Evolutionary conservation across 1,139 yeast genomes (phyloP), one percentile per base, ranked within the genome.

Genomic region (Sugiyamaella neomexicana): DNA sequence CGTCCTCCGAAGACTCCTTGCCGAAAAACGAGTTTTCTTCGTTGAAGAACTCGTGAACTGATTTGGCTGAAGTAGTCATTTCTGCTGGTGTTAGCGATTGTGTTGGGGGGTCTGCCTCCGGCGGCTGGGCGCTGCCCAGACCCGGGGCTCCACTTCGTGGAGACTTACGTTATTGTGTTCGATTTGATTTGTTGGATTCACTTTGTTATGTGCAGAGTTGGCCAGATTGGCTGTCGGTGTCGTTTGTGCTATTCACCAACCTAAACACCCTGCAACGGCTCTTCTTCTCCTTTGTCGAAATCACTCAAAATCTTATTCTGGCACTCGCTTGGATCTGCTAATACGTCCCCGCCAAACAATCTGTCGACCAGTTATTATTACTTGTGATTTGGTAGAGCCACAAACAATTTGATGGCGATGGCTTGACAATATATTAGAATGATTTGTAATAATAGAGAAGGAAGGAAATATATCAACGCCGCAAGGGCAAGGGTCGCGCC

Each of bases 41-140:
- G 39, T 57, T 55, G 58, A 55, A 50, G 36, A 57, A 57, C 37
- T 54, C 60, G 16, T 53, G 58, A 12, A 56, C 47, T 6, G 55
- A 48, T 36, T 55, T 57, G 13, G 57, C 58, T 5, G 60, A 49
- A 10, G 59, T 48, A 29, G 58, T 43, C 58, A 55, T 55, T 20
- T 20, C 25, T 20, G 25, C 25, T 3, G 5, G 5, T 5, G 25
- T 20, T 20, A 20, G 25, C 25, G 5, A 20, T 20, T 5, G 25
- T 20, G 25, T 5, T 20, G 25, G 25, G 5, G 25, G 25, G 3
- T 3, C 16, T 13, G 36, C 36, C 36, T 31, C 36, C 36, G 36
- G 36, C 36, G 36, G 36, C 36, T 31, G 36, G 36, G 36, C 36
- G 36, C 36, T 31, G 36, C 36, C 36, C 36, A 31, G 36, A 31